These are phyloP conservation scores for Rhododendron mucronatum DNA, from an alignment of 148 eudicot genomes.

Conservation along the genomic window DNA sequence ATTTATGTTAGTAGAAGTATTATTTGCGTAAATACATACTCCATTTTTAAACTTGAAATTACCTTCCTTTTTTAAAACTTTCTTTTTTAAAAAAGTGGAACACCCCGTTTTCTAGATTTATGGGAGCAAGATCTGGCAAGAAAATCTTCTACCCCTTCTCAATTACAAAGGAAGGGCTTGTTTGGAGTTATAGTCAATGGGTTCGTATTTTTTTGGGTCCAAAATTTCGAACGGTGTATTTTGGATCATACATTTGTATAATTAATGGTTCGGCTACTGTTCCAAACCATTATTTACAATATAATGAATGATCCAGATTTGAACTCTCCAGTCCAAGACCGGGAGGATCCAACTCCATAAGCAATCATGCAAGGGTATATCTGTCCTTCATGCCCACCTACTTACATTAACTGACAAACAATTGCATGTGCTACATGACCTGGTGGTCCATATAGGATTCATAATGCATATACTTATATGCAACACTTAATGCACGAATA, in stretches of 20 bases:
- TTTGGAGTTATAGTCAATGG: neutral
- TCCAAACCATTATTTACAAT: neutral
- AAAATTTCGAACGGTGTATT: too few species aligned
- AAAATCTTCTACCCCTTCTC: neutral
- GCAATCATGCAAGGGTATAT: slow-evolving; percentile 14
- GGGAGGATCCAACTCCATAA: too few species aligned
- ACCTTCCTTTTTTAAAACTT: too few species aligned
- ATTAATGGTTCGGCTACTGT: neutral
- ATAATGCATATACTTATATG: neutral
- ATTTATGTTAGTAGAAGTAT: too few species aligned
- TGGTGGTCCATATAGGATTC: slow-evolving; percentile 16
- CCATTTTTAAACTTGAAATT: too few species aligned
- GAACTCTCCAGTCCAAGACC: neutral
- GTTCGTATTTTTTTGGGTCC: neutral
- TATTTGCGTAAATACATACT: too few species aligned
- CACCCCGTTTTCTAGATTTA: neutral
- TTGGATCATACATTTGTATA: neutral
- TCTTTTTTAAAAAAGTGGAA: too few species aligned
- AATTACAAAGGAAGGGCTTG: neutral
- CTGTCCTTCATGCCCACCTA: slow-evolving; percentile 9
- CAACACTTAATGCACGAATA: neutral
- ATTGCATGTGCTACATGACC: slow-evolving; percentile 12
- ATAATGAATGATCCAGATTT: too few species aligned
- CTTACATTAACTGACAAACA: slow-evolving; percentile 5
- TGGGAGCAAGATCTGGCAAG: neutral